Evolutionary conservation across 257 asterid species (phyloP), one percentile per base, ranked within the genome.

Genomic region (Petunia axillaris): DNA sequence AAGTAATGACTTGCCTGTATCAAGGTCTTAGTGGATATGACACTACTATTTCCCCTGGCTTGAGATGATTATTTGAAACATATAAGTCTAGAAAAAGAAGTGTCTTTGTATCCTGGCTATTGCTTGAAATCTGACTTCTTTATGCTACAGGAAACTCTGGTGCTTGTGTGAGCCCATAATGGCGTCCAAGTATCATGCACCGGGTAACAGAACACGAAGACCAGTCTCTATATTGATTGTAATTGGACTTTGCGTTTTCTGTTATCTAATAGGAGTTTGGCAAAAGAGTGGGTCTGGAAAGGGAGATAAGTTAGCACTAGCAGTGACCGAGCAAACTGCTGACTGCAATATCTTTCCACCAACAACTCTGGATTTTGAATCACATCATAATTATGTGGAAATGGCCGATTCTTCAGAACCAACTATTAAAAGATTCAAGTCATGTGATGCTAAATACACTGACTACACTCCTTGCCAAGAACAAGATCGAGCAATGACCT

Each of bases 391-490:
- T 39, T 89, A 82, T 74, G 96, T 89, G 84, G 90, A 89, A 3
- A 78, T 77, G 8, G 75, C 83, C 25, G 94, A 82, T 36, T 88
- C 96, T n/a, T 89, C 97, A 37, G 91, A 85, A 80, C 91, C 93
- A 48, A 85, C 87, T 81, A 80, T 85, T 81, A 90, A 93, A 80
- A 82, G 80, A 11, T 89, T 89, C 35, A 57, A 89, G 85, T 90
- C 97, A 4, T 94, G 98, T 80, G 93, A 93, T 79, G 87, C 67
- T 60, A 76, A 64, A 76, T 89, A 81, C 48, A 84, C 89, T 9
- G 98, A 93, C 83, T 93, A 94, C 65, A 94, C 98, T 39, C 98
- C 98, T 55, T 94, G 98, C 88, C 98, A 94, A 71, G 98, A 94
- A 84, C 98, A 94, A 81, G 95, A 93, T 79, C 91, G 94, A 60